Percentiles rank a stretch among this genome's conserved stretches.
phyloP scores from a whole-genome alignment of 1,284 basidiomycete genomes.

The Ceratobasidium sp. region DNA sequence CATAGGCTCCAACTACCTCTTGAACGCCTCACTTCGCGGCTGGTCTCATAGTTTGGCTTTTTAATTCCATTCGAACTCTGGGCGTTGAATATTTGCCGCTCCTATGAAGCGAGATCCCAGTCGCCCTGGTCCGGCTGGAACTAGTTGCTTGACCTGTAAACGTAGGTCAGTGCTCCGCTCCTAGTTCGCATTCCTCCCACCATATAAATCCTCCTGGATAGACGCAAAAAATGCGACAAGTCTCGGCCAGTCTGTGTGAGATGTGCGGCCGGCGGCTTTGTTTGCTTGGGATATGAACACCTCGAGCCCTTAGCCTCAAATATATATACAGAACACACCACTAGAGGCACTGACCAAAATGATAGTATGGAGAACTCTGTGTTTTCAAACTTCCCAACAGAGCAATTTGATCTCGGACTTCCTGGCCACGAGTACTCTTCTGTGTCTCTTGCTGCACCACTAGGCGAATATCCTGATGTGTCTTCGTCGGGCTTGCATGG shows the following conservation, averaged over 20 bases:
- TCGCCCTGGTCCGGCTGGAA: constrained; percentile 25
- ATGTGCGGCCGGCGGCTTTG: constrained; percentile 2
- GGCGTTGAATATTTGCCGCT: too few relatives aligned
- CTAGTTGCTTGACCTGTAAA: constrained; percentile 39
- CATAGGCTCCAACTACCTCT: too few relatives aligned
- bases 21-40: too few relatives aligned
- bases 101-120: constrained; percentile 4
- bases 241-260: constrained; percentile 8
- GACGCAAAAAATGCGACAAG: constrained; percentile 28
- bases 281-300: constrained; percentile 24
- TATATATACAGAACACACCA: background rate
- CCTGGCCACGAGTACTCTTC: too few relatives aligned
- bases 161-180: constrained; percentile 3
- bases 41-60: too few relatives aligned
- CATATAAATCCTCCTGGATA: background rate
- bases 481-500: too few relatives aligned
- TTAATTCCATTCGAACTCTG: too few relatives aligned
- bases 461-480: too few relatives aligned
- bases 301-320: background rate
- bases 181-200: background rate
- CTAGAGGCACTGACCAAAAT: background rate
- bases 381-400: too few relatives aligned
- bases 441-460: too few relatives aligned
- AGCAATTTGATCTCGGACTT: too few relatives aligned
- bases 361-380: background rate